Conservation (phyloP, 352 stramenopile species). For the Pythium phragmitis region DNA sequence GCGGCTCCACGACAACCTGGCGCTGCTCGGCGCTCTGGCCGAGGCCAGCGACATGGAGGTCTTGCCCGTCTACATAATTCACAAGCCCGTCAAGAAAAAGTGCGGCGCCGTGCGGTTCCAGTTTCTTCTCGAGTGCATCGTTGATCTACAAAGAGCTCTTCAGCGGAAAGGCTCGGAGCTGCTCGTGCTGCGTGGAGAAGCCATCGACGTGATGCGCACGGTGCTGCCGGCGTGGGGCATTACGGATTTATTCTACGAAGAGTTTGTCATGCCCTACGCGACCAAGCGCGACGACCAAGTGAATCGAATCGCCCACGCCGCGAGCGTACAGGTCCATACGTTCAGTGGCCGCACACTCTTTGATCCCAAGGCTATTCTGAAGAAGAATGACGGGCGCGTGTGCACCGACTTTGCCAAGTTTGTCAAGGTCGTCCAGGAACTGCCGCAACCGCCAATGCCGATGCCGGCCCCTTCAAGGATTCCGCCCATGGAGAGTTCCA, state of each 20-base stretch:
- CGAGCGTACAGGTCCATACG: conserved; percentile 38
- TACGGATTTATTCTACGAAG: conserved; percentile 73
- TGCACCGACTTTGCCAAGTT: conserved; percentile 55
- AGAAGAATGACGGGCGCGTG: conserved; percentile 40
- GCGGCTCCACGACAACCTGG: conserved; percentile 95
- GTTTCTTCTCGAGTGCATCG: conserved; percentile 92
- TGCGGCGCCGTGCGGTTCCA: conserved; percentile 74
- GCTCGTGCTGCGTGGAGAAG: conserved; percentile 58
- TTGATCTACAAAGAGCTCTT: conserved; percentile 62
- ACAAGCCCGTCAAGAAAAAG: conserved; percentile 69
- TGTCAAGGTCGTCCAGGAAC: conserved; percentile 49
- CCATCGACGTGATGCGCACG: conserved; percentile 48
- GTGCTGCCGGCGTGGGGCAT: conserved; percentile 57
- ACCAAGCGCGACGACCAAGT: conserved; percentile 46
- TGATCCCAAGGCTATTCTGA: conserved; percentile 53
- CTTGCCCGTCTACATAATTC: conserved; percentile 86
- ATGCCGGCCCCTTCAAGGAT: conserved; percentile 35
- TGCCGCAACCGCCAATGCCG: conserved; percentile 51
- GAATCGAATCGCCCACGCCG: conserved; percentile 31
- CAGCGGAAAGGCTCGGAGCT: conserved; percentile 36
- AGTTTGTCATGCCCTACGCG: conserved; percentile 51
- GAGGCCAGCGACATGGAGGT: conserved; percentile 30
- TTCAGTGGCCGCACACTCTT: conserved; percentile 54
- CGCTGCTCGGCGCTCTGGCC: conserved; percentile 68
- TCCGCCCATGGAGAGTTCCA: conserved; percentile 22